A percentile compares a stretch with the other conserved stretches of the same genome.
Evolutionary conservation across 768 basidiomycete species (phyloP).

Genomic region (Lentinus tigrinus): DNA sequence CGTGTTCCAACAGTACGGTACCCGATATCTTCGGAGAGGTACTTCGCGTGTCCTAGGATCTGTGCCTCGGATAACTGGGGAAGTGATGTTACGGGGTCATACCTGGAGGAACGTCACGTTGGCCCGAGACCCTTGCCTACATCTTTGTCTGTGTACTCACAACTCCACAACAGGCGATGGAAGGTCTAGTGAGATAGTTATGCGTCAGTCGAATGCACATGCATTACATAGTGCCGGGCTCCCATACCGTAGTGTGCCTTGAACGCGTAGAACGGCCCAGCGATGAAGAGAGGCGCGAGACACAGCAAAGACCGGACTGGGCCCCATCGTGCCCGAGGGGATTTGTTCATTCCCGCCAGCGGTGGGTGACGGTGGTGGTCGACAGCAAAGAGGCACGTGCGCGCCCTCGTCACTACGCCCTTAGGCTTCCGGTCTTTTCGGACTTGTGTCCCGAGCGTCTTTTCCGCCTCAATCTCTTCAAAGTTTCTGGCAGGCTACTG

Average conservation of each 20-base stretch:
- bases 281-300: constrained; percentile 54
- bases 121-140: neutral
- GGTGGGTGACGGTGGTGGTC: too few species aligned
- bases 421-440: too few species aligned
- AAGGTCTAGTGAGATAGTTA: constrained; percentile 43
- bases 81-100: constrained; percentile 50
- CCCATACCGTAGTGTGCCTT: constrained; percentile 37
- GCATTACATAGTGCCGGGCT: constrained; percentile 11
- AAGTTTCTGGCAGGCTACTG: too few species aligned
- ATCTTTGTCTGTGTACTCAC: constrained; percentile 34
- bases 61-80: constrained; percentile 73
- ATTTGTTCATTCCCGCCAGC: constrained; percentile 25
- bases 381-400: too few species aligned
- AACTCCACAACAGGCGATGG: constrained; percentile 53
- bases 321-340: constrained; percentile 44
- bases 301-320: constrained; percentile 55
- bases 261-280: constrained; percentile 48
- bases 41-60: constrained; percentile 60
- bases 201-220: neutral
- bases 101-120: constrained; percentile 12
- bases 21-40: constrained; percentile 84
- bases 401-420: too few species aligned
- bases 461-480: too few species aligned
- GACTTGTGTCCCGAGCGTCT: too few species aligned
- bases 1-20: constrained; percentile 89